phyloP scores from a whole-genome alignment of 805 yeast genomes.

The Wilhelminamyces savonicus region DNA sequence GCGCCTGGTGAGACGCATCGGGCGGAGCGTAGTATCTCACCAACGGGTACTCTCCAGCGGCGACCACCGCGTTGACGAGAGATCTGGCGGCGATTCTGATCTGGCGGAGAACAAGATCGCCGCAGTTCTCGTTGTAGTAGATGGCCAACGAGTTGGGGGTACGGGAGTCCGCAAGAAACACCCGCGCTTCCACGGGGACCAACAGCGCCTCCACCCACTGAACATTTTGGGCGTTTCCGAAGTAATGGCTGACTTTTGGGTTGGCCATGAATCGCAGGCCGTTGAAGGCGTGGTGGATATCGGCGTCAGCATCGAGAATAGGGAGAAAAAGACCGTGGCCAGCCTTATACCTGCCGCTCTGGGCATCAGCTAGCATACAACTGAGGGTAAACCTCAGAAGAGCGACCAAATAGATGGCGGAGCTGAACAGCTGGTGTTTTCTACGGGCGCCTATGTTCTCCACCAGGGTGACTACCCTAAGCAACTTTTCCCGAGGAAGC shows the following conservation, averaged over 20 bases:
- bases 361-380: constrained; percentile 71
- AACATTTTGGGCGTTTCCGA: constrained; percentile 23
- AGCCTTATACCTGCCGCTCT: constrained; percentile 65
- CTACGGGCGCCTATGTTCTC: constrained; percentile 59
- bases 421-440: constrained; percentile 56
- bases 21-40: constrained; percentile 63
- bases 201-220: constrained; percentile 30
- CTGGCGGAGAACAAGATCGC: constrained; percentile 53
- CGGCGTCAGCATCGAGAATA: constrained; percentile 28
- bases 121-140: constrained; percentile 62
- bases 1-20: constrained; percentile 45
- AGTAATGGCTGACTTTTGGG: constrained; percentile 23
- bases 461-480: constrained; percentile 54
- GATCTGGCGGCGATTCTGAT: constrained; percentile 55
- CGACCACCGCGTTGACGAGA: constrained; percentile 64
- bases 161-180: constrained; percentile 57
- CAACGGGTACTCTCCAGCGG: constrained; percentile 85
- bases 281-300: constrained; percentile 13
- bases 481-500: constrained; percentile 41
- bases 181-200: constrained; percentile 63
- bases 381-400: constrained; percentile 63
- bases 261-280: constrained; percentile 20
- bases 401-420: constrained; percentile 75
- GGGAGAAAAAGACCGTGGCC: constrained; percentile 75
- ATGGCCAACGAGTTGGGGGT: constrained; percentile 58